Evolutionary conservation across 139 green algal species (phyloP), one percentile per base, ranked within the genome.

Genomic region (Chlamydomonas sp.): DNA sequence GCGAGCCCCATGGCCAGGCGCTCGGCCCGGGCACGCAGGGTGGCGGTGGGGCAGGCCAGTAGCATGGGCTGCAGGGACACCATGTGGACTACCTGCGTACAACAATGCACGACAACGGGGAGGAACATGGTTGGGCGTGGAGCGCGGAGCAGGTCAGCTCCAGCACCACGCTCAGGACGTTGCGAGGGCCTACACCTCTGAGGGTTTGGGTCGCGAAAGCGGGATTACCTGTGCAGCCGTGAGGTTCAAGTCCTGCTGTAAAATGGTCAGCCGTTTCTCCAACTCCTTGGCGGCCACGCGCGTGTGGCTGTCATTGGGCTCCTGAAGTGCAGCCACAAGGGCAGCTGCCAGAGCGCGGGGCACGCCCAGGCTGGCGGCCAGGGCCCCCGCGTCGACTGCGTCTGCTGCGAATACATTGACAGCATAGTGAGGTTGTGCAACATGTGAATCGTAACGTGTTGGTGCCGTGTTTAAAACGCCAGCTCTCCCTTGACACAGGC

Each of bases 31-130:
- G 31, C 16, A 0, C 62, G 60, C 3, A 87, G 15, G 14, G 83
- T 58, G 17, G 83, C 73, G 57, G 57, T 87, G 31, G 62, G 83
- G 83, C 83, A 87, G n/a, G 62, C 61, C 0, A 87, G 83, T 18
- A 87, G 64, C 63, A 1, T 17, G 3, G 83, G 83, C 31, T 87
- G 73, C 16, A 87, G 73, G 7, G 73, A 4, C 1, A 87, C 59
- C 83, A 87, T 87, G 5, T 62, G 83, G 1, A 49, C 83, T 16
- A 87, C 83, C 83, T 87, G 69, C 2, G 63, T 6, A 73, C 31
- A 49, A 49, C 31, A 49, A 49, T 49, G 31, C 31, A 49, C 31
- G 31, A 49, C 31, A 49, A 49, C 31, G 31, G 31, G 31, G 31
- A 49, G 31, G 31, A 49, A 49, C 31, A 49, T 49, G 31, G 31